Conservation (phyloP, 2,329 filamentous ascomycete species). For the Lizonia empirigonia region DNA sequence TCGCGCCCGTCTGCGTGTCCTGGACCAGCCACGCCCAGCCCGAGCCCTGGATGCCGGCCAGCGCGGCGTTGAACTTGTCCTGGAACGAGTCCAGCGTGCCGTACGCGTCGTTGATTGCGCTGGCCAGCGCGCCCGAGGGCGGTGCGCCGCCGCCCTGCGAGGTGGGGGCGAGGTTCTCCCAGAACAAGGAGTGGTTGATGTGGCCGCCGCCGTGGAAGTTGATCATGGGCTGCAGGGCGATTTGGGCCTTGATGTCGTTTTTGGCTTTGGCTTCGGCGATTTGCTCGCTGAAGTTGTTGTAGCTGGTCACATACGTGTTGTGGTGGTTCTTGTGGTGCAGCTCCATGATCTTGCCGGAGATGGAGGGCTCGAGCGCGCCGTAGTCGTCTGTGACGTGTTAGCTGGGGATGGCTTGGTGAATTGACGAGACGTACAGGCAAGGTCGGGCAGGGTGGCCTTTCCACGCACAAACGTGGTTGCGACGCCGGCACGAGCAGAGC, state of each 20-base stretch:
- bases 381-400: conserved; percentile 75
- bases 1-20: conserved; percentile 64
- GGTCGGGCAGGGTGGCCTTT: conserved; percentile 93
- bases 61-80: conserved; percentile 66
- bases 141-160: conserved; percentile 70
- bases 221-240: conserved; percentile 63
- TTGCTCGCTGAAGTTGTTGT: conserved; percentile 80
- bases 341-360: conserved; percentile 95
- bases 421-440: conserved; percentile 65
- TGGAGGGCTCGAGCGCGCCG: conserved; percentile 82
- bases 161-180: conserved; percentile 72
- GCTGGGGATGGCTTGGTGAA: not conserved
- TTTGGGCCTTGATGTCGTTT: conserved; percentile 60
- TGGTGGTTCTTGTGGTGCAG: conserved; percentile 95
- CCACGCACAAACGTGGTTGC: conserved; percentile 78
- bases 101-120: conserved; percentile 64
- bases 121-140: conserved; percentile 61
- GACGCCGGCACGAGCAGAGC: conserved; percentile 64
- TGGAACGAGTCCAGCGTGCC: conserved; percentile 65
- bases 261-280: conserved; percentile 63
- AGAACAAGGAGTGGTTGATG: conserved; percentile 71
- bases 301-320: conserved; percentile 88
- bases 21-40: conserved; percentile 69
- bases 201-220: conserved; percentile 72
- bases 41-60: conserved; percentile 69